Percentiles rank a stretch among this genome's conserved stretches.
phyloP scores from a whole-genome alignment of 345 rosid species.

The Pseudoturritis turrita region DNA sequence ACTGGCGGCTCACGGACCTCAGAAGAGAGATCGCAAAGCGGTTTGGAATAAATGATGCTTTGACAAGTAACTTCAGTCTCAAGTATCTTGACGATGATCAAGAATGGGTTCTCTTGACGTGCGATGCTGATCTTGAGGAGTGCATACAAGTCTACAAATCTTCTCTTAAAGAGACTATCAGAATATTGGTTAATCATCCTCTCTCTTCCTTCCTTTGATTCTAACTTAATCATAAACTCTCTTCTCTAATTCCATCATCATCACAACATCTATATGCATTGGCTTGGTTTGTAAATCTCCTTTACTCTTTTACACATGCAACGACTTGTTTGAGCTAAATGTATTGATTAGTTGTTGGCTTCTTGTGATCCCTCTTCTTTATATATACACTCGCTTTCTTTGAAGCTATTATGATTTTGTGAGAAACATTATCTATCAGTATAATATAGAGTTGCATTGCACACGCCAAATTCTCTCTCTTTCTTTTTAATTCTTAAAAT shows the following conservation, averaged over 20 bases:
- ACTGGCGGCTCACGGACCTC: slow-evolving; percentile 46
- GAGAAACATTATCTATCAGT: background rate
- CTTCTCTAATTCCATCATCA: background rate
- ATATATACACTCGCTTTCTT: background rate
- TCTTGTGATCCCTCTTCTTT: slow-evolving; percentile 5
- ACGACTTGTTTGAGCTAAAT: slow-evolving; percentile 9
- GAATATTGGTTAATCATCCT: slow-evolving; percentile 51
- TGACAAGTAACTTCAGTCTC: slow-evolving; percentile 38
- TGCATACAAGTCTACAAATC: slow-evolving; percentile 64
- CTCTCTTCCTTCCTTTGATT: slow-evolving; percentile 21
- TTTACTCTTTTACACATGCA: background rate
- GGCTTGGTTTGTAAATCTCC: slow-evolving; percentile 20
- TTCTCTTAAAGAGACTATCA: slow-evolving; percentile 45
- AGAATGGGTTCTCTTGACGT: slow-evolving; percentile 78
- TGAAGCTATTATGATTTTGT: slow-evolving; percentile 11
- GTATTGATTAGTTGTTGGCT: slow-evolving; percentile 1
- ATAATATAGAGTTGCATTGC: background rate
- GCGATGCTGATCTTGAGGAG: slow-evolving; percentile 84
- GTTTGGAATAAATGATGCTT: slow-evolving; percentile 41
- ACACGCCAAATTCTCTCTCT: background rate
- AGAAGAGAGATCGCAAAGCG: slow-evolving; percentile 53
- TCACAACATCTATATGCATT: background rate
- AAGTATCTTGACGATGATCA: slow-evolving; percentile 67
- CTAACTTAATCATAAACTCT: background rate
- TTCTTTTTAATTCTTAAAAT: background rate